Percentiles rank a stretch among this genome's conserved stretches.
Evolutionary conservation across 2,329 filamentous ascomycete genomes (phyloP).

Genomic region (Nemania abortiva): DNA sequence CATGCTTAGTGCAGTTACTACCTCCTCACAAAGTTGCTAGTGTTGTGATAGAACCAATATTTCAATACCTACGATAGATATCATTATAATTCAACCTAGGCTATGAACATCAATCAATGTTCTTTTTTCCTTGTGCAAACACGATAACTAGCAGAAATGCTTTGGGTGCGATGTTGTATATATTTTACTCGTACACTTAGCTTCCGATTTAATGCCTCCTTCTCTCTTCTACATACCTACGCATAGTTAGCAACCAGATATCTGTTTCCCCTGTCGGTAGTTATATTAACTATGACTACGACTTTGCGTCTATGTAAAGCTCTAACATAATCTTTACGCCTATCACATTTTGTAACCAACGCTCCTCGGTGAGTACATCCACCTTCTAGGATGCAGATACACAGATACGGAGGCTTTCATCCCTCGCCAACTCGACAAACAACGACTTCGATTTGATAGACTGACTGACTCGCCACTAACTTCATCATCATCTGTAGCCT

Average conservation of each 20-base stretch:
- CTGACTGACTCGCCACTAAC: conserved; percentile 9
- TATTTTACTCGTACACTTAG: neutral
- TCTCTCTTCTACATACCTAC: neutral
- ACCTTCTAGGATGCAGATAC: neutral
- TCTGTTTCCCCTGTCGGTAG: neutral
- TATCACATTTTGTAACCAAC: neutral
- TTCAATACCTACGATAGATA: neutral
- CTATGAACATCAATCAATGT: neutral
- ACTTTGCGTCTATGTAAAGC: neutral
- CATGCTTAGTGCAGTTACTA: neutral
- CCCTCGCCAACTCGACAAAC: neutral
- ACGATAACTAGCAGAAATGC: neutral
- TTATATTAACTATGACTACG: neutral
- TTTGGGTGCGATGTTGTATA: too few relatives aligned
- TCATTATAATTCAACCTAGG: neutral
- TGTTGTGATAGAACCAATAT: neutral
- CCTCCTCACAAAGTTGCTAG: neutral
- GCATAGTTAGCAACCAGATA: neutral
- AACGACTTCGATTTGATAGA: conserved; percentile 4
- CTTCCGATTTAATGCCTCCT: neutral
- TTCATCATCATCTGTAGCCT: conserved; percentile 13
- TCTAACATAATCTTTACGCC: neutral
- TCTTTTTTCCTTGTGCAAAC: neutral
- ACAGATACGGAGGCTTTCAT: neutral
- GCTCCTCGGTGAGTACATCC: neutral